Conservation (phyloP, 2,329 filamentous ascomycete genomes). For the Colletotrichum sansevieriae region DNA sequence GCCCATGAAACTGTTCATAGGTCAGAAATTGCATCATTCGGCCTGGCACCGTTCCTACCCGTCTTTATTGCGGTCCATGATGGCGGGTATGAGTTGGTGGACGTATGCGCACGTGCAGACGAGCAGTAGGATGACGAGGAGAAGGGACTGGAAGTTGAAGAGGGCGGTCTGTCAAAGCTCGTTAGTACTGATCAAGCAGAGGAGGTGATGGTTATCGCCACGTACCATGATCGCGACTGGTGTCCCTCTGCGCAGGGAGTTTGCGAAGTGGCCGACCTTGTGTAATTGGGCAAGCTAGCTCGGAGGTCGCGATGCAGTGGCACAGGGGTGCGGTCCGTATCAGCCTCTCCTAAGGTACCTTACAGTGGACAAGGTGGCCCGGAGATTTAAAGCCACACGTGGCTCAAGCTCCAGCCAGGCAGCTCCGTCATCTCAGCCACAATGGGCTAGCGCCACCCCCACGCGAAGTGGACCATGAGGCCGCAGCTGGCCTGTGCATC, state of each 20-base stretch:
- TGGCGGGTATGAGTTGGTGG: conserved; percentile 88
- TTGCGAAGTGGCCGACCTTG: conserved; percentile 25
- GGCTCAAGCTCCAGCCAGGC: conserved; percentile 16
- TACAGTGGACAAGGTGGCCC: conserved; percentile 40
- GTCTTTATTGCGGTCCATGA: conserved; percentile 94
- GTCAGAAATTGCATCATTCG: conserved; percentile 12
- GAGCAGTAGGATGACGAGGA: conserved; percentile 92
- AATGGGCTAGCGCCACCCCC: conserved; percentile 20
- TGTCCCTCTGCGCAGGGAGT: conserved; percentile 26
- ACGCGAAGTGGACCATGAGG: neutral
- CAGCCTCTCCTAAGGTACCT: conserved; percentile 16
- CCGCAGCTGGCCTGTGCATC: conserved; percentile 12
- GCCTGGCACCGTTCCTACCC: conserved; percentile 68
- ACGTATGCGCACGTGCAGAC: conserved; percentile 97
- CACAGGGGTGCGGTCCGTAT: conserved; percentile 18
- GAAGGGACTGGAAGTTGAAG: conserved; percentile 98
- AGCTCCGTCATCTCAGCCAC: conserved; percentile 16
- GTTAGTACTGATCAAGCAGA: conserved; percentile 16
- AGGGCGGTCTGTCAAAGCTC: conserved; percentile 79
- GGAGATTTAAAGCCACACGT: conserved; percentile 31
- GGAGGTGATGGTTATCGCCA: neutral
- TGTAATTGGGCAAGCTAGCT: conserved; percentile 27
- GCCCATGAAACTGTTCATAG: conserved; percentile 73
- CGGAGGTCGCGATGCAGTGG: conserved; percentile 19
- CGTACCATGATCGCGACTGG: conserved; percentile 45